A percentile compares a stretch with the other conserved stretches of the same genome.
Evolutionary conservation across 192 early-diverging fungal species (phyloP).

Genomic region (Coemansia sp.): DNA sequence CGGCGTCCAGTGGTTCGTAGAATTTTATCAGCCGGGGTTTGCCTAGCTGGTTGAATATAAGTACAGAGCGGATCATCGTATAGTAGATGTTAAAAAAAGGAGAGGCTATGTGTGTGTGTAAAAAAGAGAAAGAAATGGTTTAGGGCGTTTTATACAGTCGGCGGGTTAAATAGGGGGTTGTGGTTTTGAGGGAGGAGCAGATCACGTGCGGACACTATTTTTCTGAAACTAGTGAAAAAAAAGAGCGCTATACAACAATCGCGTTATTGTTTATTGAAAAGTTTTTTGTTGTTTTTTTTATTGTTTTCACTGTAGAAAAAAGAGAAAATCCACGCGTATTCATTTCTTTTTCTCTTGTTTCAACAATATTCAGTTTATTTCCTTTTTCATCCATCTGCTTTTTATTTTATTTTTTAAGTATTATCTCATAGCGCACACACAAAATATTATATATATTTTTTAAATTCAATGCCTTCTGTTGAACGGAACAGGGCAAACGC

Average conservation of each 20-base stretch:
- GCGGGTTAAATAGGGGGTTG: neutral
- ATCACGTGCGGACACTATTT: neutral
- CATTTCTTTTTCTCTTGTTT: neutral
- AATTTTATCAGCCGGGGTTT: slow-evolving; percentile 93
- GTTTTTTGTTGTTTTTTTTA: neutral
- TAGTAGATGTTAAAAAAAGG: neutral
- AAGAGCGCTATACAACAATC: neutral
- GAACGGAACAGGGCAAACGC: too few relatives aligned
- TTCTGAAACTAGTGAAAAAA: neutral
- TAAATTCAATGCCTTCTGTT: neutral
- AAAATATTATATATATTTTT: neutral
- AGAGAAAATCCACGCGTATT: neutral
- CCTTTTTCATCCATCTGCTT: neutral
- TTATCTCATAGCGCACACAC: too few relatives aligned
- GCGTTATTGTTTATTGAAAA: neutral
- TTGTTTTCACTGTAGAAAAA: neutral
- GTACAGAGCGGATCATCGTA: slow-evolving; percentile 89
- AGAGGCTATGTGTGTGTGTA: neutral
- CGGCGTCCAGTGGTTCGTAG: slow-evolving; percentile 88
- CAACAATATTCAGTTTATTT: too few relatives aligned
- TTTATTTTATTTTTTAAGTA: neutral
- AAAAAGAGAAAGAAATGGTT: neutral
- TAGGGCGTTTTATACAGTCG: neutral
- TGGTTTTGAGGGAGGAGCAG: neutral
- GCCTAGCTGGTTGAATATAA: slow-evolving; percentile 98